These are phyloP conservation scores for Brassica juncea DNA, from an alignment of 345 rosid species.

Conservation along the genomic window DNA sequence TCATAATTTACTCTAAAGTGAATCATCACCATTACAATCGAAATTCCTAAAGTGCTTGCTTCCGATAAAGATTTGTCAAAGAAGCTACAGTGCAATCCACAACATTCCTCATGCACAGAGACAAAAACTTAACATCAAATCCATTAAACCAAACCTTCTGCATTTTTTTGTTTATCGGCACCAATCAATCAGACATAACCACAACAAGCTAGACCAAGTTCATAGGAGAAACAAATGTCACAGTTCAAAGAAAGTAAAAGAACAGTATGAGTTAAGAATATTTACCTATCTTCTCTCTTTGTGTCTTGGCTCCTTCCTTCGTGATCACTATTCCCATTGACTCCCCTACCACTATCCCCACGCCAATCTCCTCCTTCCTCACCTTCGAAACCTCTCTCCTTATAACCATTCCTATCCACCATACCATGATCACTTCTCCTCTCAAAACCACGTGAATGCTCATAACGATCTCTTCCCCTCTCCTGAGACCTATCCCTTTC, in stretches of 20 bases:
- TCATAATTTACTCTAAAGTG: background rate
- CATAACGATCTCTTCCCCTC: conserved; percentile 48
- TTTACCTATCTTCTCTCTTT: conserved; percentile 61
- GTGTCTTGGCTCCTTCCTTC: conserved; percentile 45
- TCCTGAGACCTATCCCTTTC: conserved; percentile 62
- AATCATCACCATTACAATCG: background rate
- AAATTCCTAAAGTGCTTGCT: background rate
- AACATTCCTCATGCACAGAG: background rate
- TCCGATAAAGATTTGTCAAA: background rate
- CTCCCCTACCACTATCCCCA: conserved; percentile 48
- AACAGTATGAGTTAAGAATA: background rate
- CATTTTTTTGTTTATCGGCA: background rate
- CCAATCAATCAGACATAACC: background rate
- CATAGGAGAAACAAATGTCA: background rate
- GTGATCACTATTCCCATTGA: conserved; percentile 39
- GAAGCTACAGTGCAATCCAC: background rate
- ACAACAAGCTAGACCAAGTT: background rate
- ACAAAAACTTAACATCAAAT: background rate
- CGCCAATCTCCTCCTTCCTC: conserved; percentile 45
- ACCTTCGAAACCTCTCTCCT: conserved; percentile 44
- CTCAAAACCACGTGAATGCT: conserved; percentile 44
- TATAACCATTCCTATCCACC: conserved; percentile 50
- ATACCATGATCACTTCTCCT: conserved; percentile 46
- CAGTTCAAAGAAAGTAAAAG: background rate
- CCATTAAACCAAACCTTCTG: background rate